A percentile compares a stretch with the other conserved stretches of the same genome.
phyloP scores from a whole-genome alignment of 2,329 filamentous ascomycete species.

The Colletotrichum sp. region DNA sequence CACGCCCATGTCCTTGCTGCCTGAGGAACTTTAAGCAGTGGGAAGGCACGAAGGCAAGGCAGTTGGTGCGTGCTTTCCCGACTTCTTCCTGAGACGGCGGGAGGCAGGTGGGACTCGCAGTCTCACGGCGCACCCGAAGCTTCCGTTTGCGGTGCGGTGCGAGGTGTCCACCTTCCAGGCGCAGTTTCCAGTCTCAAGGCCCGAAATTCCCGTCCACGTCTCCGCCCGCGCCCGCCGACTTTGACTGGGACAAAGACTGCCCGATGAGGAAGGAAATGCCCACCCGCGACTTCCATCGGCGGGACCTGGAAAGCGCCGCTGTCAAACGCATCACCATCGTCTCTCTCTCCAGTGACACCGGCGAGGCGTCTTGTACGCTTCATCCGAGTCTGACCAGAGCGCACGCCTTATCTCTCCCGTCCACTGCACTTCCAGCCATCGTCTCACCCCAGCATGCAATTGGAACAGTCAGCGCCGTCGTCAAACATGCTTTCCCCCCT shows the following conservation, averaged over 20 bases:
- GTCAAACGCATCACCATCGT: not conserved
- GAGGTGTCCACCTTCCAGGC: not conserved
- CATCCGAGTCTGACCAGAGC: not conserved
- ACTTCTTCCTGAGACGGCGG: not conserved
- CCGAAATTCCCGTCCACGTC: not conserved
- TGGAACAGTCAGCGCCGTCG: not conserved
- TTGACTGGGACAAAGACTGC: not conserved
- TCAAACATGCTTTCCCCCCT: not conserved
- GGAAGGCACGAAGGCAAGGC: not conserved
- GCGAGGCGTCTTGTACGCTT: not conserved
- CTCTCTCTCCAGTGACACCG: not conserved
- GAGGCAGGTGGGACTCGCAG: not conserved
- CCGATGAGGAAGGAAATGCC: not conserved
- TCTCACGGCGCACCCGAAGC: constrained; percentile 1
- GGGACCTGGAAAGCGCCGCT: not conserved
- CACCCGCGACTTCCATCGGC: not conserved
- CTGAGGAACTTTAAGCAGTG: not conserved
- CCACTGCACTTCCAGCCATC: not conserved
- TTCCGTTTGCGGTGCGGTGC: constrained; percentile 5
- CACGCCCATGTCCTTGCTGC: not conserved
- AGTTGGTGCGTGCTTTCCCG: not conserved
- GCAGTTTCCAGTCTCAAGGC: not conserved
- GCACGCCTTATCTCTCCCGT: not conserved
- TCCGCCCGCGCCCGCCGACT: not conserved
- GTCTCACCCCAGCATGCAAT: not conserved